Base-by-base conservation (phyloP, 495 filamentous ascomycete species). In the Hyaloscypha finlandica region DNA sequence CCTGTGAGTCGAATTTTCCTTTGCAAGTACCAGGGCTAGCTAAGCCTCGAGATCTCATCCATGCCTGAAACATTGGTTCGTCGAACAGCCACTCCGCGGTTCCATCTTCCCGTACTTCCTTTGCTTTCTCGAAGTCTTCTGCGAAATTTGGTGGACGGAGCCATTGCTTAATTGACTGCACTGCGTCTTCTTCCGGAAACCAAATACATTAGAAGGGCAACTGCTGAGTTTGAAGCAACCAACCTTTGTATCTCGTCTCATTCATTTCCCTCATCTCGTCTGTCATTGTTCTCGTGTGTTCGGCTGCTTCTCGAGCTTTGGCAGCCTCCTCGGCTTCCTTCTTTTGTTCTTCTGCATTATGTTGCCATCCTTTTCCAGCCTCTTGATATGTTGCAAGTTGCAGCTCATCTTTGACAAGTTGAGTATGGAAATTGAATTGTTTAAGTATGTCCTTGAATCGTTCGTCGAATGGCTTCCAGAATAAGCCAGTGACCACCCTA, bases 401-500 rank as follows among this genome's bases (percentile, higher is more conserved):
- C 51, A 59, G 2, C 31, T 31, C 56, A 8, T 59, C 56, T 33
- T 9, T 1, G 22, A 59, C 19, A 2, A 59, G 3, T 1, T 30
- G 1, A n/a, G 19, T 11, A 11, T 59, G 56, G 32, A 8, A 33
- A 11, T 2, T 14, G 3, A 59, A 12, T 35, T 35, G 8, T 6
- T 59, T 1, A 1, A 30, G 11, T 32, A 33, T 30, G 22, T 31
- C n/a, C 3, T 33, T 8, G n/a, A 32, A 59, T 14, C 20, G 29
- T 29, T 19, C 22, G 2, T 59, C 56, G n/a, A 59, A 59, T 33
- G 56, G 56, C n/a, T 59, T 20, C 56, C 56, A 59, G 9, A 35
- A 8, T 11, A 59, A 19, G 6, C n/a, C 9, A 12, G 11, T 31
- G 1, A 59, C 3, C 29, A 59, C 29, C 12, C 14, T 4, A 20